phyloP scores from a whole-genome alignment of 2,329 filamentous ascomycete genomes.

The Aspergillus chevalieri region DNA sequence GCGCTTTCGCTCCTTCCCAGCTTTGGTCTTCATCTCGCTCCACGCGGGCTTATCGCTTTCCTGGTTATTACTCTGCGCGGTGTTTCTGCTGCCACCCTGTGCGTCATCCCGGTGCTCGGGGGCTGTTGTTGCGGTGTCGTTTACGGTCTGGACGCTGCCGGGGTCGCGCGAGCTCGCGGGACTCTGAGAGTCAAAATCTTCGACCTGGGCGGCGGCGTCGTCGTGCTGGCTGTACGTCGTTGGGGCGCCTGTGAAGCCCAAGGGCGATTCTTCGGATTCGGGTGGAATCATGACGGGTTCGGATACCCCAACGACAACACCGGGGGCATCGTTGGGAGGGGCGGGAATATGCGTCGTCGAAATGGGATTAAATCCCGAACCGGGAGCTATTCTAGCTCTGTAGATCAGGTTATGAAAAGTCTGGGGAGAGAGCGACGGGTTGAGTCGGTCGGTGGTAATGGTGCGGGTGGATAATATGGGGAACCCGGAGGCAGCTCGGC shows the following conservation, averaged over 20 bases:
- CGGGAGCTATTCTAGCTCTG: not conserved
- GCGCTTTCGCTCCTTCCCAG: constrained; percentile 90
- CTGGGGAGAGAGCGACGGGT: constrained; percentile 8
- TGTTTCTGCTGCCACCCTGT: constrained; percentile 10
- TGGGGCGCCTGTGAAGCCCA: constrained; percentile 21
- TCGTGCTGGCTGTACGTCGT: constrained; percentile 16
- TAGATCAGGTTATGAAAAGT: not conserved
- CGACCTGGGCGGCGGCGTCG: constrained; percentile 16
- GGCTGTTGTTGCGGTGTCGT: constrained; percentile 15
- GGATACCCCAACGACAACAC: constrained; percentile 27
- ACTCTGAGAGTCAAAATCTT: constrained; percentile 31
- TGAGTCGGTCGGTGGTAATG: constrained; percentile 4
- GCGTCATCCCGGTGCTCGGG: constrained; percentile 16
- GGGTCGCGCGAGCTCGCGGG: constrained; percentile 31
- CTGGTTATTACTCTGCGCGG: constrained; percentile 14
- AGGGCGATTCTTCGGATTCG: constrained; percentile 27
- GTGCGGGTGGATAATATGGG: constrained; percentile 22
- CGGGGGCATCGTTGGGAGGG: constrained; percentile 27
- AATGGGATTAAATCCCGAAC: not conserved
- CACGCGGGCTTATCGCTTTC: constrained; percentile 57
- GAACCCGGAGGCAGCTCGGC: constrained; percentile 28
- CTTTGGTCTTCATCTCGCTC: constrained; percentile 83
- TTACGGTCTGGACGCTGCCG: constrained; percentile 20
- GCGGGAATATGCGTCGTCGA: constrained; percentile 4
- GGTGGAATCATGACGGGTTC: constrained; percentile 34